Evolutionary conservation across 345 rosid genomes (phyloP).

Genomic region (thale cress (Arabidopsis thaliana)): TAIR10.1 NC_003071.7:1349501-1350000

Average conservation of each 20-base stretch:
- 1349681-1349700: neutral
- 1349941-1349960: slow-evolving; percentile 42
- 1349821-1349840: slow-evolving; percentile 49
- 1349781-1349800: slow-evolving; percentile 47
- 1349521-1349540: too few relatives aligned
- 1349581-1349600: too few relatives aligned
- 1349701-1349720: neutral
- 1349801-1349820: slow-evolving; percentile 46
- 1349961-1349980: slow-evolving; percentile 55
- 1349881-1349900: slow-evolving; percentile 45
- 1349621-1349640: neutral
- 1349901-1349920: slow-evolving; percentile 41
- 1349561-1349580: too few relatives aligned
- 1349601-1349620: neutral
- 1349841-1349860: slow-evolving; percentile 44
- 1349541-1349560: too few relatives aligned
- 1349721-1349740: neutral
- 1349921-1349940: slow-evolving; percentile 43
- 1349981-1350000: slow-evolving; percentile 90
- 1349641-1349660: neutral
- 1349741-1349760: slow-evolving; percentile 13
- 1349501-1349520: too few relatives aligned
- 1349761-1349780: slow-evolving; percentile 47
- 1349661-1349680: slow-evolving; percentile 7
- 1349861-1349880: slow-evolving; percentile 44